Evolutionary conservation across 106 monocot species (phyloP), one percentile per base, ranked within the genome.

Genomic region (Iris macrosiphon): DNA sequence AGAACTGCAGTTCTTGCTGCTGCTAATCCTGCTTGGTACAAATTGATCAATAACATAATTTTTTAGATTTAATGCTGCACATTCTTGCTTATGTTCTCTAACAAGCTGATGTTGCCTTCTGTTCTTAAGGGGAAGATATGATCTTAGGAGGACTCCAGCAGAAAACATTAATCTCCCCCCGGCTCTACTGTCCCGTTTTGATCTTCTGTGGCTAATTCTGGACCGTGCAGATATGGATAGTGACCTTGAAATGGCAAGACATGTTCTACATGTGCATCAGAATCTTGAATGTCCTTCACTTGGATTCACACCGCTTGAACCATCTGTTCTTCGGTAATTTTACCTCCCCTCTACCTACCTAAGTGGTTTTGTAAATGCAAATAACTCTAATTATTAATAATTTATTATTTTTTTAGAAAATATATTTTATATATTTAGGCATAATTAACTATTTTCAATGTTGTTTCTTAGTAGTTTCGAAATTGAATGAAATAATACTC

Each of bases 121-220:
- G 12, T 25, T 61, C 57, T 65, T 14, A 43, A 96, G 96, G 96
- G 96, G 96, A 47, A 79, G 96, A 67, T 96, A 98, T 50, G 98
- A 98, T 73, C 76, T 91, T 58, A 66, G 91, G 53, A 80, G 91
- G 69, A 87, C 98, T 29, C 91, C 91, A 40, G 98, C 91, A 21
- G 90, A 98, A 67, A 98, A 98, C 31, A 98, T 98, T 16, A 98
- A 98, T 58, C 91, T 98, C 50, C 91, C 98, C 46, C 98, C 98
- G 28, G 98, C 98, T 20, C 87, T 98, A 49, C 67, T 98, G 16
- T 98, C 98, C 19, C 86, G 98, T 33, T 98, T 98, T 63, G 98
- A 98, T 42, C 80, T 98, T 24, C 63, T 98, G 19, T 98, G 91
- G 91, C 60, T 98, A 40, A 98, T 91, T 63, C 72, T 98, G 66